Percentiles rank a stretch among this genome's conserved stretches.
Evolutionary conservation across 2,329 filamentous ascomycete species (phyloP).

Genomic region (Anthostomella pinea): DNA sequence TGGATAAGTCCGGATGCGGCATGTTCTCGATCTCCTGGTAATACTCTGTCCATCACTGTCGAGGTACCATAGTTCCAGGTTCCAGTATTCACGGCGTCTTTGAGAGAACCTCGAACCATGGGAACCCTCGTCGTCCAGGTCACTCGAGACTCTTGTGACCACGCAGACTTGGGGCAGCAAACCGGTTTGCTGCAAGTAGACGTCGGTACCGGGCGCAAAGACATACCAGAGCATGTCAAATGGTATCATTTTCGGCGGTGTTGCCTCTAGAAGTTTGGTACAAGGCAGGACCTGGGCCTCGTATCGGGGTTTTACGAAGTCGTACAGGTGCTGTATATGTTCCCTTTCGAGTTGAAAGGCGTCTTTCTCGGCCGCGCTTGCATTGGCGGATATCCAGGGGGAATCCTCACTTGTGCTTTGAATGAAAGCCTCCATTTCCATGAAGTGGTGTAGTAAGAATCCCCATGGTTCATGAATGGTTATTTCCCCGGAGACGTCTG

Average conservation of each 20-base stretch:
- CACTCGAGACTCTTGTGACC: not conserved
- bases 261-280: not conserved
- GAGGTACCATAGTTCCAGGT: not conserved
- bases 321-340: not conserved
- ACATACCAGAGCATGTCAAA: constrained; percentile 7
- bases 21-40: too few relatives aligned
- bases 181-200: not conserved
- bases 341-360: too few relatives aligned
- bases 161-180: not conserved
- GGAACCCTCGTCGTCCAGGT: not conserved
- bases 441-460: too few relatives aligned
- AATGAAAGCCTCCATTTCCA: too few relatives aligned
- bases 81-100: not conserved
- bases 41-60: not conserved
- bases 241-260: not conserved
- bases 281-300: not conserved
- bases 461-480: too few relatives aligned
- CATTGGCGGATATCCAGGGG: too few relatives aligned
- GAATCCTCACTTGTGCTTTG: too few relatives aligned
- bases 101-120: not conserved
- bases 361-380: too few relatives aligned
- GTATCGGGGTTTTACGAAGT: constrained; percentile 1
- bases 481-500: too few relatives aligned
- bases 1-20: too few relatives aligned
- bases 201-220: constrained; percentile 5